Percentiles rank a stretch among this genome's conserved stretches.
phyloP scores from a whole-genome alignment of 495 filamentous ascomycete species.

The Talaromyces ruber region DNA sequence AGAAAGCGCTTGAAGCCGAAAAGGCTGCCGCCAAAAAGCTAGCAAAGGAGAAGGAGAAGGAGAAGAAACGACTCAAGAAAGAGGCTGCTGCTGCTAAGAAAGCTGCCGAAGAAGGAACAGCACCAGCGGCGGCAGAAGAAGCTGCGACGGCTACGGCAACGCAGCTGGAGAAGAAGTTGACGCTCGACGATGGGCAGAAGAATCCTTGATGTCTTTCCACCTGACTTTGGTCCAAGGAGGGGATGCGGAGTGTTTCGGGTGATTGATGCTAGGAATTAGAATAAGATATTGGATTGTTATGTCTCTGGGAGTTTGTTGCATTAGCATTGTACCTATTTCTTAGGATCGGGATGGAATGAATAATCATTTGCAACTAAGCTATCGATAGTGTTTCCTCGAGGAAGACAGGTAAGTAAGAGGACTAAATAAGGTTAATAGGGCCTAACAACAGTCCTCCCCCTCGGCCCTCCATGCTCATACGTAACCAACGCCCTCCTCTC shows the following conservation, averaged over 20 bases:
- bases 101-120: neutral
- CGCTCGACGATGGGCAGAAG: slow-evolving; percentile 7
- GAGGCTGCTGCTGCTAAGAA: neutral
- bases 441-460: slow-evolving; percentile 25
- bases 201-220: neutral
- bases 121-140: neutral
- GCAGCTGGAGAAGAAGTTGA: slow-evolving; percentile 6
- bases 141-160: neutral
- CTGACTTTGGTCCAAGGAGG: neutral
- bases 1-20: slow-evolving; percentile 7
- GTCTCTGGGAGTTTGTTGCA: neutral
- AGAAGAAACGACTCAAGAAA: slow-evolving; percentile 7
- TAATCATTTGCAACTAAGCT: neutral
- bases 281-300: neutral
- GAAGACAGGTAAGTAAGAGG: too few relatives aligned
- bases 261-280: neutral
- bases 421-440: neutral
- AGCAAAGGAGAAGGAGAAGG: slow-evolving; percentile 10
- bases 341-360: neutral
- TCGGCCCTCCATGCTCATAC: slow-evolving; percentile 33
- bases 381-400: neutral
- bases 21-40: slow-evolving; percentile 10
- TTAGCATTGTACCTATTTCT: neutral
- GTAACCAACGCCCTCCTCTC: slow-evolving; percentile 26
- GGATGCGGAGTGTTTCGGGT: neutral